Evolutionary conservation across 2,329 filamentous ascomycete genomes (phyloP), one percentile per base, ranked within the genome.

Genomic region (Penicillium glabrum): DNA sequence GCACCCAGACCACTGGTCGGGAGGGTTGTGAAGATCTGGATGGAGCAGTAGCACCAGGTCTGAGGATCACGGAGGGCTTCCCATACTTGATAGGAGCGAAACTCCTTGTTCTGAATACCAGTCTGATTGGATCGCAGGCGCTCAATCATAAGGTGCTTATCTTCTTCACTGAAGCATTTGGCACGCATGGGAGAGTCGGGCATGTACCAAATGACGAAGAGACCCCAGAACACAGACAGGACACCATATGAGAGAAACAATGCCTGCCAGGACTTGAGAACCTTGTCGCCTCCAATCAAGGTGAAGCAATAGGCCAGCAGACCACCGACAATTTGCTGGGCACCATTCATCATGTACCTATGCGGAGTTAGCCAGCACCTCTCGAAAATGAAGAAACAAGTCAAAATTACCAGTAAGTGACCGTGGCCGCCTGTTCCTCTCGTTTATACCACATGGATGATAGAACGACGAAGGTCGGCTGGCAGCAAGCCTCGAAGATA

Each of bases 1-100:
- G 85, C 86, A 7, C 89, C 89, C 0, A 92, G 81, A 0, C 89
- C 89, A 21, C 83, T 86, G 0, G 88, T 91, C 0, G 89, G 89
- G 1, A 92, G 77, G 0, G 88, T 91, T 0, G 89, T 91, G 72
- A 85, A 88, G 23, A 92, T 77, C 52, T 86, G 83, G 46, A 91
- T 86, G 26, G 27, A 39, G 44, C 56, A 58, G 29, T 58, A 58
- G 37, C 56, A 58, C 56, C 82, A 89, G 37, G 80, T 81, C 71
- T 91, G 87, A 1, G 87, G 86, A 62, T 92, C 89, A 0, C 71
- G 72, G 10, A 90, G 73, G 0, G 85, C 82, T 62, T 86, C 83
- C 60, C 75, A 79, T 63, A 84, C 72, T 61, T 85, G 83, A 54
- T 85, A 79, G 1, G 71, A 61, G 21, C 80, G 77, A 72, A 84